Evolutionary conservation across 139 green algal genomes (phyloP).

Genomic region (Chlamydomonas schloesseri): DNA sequence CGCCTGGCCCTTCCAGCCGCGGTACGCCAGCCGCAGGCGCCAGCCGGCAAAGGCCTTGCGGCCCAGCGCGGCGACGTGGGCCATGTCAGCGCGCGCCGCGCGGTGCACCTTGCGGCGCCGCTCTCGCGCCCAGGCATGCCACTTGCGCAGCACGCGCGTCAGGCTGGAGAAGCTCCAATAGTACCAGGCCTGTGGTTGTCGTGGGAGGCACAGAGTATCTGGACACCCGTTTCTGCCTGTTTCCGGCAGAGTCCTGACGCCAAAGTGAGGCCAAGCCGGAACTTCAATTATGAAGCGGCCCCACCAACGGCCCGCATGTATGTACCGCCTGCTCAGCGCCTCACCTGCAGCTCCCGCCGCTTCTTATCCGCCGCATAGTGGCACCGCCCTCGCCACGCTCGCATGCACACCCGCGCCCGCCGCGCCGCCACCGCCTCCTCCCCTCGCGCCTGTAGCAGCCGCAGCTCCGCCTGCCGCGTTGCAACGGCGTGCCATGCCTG

Average conservation of each 20-base stretch:
- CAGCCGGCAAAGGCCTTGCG: not conserved
- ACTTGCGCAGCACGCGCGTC: constrained; percentile 6
- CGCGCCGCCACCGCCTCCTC: not conserved
- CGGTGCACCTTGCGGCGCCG: not conserved
- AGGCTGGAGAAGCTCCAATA: constrained; percentile 28
- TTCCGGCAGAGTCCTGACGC: too few relatives aligned
- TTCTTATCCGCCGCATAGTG: constrained; percentile 27
- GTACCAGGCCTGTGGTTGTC: constrained; percentile 34
- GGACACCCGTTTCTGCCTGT: too few relatives aligned
- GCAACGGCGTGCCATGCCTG: constrained; percentile 19
- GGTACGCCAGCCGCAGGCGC: not conserved
- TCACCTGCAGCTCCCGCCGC: constrained; percentile 29
- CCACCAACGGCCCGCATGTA: too few relatives aligned
- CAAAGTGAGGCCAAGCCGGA: too few relatives aligned
- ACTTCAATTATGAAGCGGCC: too few relatives aligned
- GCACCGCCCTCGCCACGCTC: constrained; percentile 24
- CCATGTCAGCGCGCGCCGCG: not conserved
- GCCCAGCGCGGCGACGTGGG: not conserved
- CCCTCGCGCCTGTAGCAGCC: not conserved
- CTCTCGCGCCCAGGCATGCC: not conserved
- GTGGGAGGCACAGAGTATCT: too few relatives aligned
- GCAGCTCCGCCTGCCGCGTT: not conserved
- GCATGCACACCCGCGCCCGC: not conserved
- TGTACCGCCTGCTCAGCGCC: too few relatives aligned
- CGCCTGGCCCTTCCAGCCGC: not conserved